Base-by-base conservation (phyloP, 1,284 basidiomycete species). In the Cutaneotrichosporon dermatis region DNA sequence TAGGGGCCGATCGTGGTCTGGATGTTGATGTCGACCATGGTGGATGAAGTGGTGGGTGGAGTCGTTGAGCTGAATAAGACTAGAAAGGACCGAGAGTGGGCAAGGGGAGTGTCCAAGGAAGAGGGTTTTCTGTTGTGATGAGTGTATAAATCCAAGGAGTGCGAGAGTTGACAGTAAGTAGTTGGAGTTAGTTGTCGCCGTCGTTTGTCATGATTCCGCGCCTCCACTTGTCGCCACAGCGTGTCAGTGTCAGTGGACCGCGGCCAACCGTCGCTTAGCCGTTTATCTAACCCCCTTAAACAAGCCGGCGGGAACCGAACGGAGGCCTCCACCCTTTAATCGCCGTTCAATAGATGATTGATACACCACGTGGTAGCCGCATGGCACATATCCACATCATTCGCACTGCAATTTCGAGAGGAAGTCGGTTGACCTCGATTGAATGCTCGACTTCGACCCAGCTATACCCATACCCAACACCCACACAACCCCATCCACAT, bases 1-100 rank as follows among this genome's bases (percentile, higher is more conserved):
- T 76, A 78, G 4, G 82, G 82, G 3, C 79, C 79, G 70, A 82
- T 79, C 51, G 82, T 82, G 37, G 80, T 81, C 60, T 82, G 80
- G 33, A 79, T 76, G 55, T 69, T 67, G 67, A 71, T 65, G 61
- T 68, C 60, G 52, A 59, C 51, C 68, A 71, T 71, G 33, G 10
- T 58, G 57, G 12, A 6, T 42, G 13, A 41, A 12, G 12, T 41
- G 41, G 46, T 36, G 37, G 54, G n/a, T 36, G 51, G 34, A 35
- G 8, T 41, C 4, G 10, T 15, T 37, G 49, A 50, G 16, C 15
- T 9, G 40, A 57, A 51, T 4, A 35, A 16, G 41, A 45, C 36
- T 4, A 46, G 46, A 7, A n/a, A 13, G 12, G 25, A 8, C 4
- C 12, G n/a, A 16, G 16, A 10, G 10, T 45, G 15, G n/a, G 43